Evolutionary conservation across 495 filamentous ascomycete genomes (phyloP).

Genomic region (Talaromyces borbonicus): DNA sequence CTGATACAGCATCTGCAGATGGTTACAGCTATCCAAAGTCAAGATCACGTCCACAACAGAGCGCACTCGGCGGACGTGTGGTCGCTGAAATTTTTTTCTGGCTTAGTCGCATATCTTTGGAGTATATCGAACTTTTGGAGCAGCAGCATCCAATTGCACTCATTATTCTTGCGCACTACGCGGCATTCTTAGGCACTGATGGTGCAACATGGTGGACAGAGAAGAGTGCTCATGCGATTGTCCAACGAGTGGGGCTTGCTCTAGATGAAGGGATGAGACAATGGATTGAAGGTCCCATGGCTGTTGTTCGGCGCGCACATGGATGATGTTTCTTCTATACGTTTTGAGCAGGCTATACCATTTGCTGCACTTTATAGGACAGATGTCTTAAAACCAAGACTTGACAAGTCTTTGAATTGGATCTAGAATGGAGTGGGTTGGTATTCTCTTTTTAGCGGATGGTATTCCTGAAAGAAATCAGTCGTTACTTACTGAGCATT

Average conservation of each 20-base stretch:
- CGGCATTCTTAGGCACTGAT: conserved; percentile 24
- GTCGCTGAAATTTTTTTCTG: conserved; percentile 27
- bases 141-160: conserved; percentile 24
- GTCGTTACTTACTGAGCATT: no score
- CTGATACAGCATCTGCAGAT: no score
- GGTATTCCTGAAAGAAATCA: no score
- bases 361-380: no score
- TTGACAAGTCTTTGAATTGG: no score
- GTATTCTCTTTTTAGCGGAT: no score
- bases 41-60: not conserved
- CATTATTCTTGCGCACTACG: conserved; percentile 30
- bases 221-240: not conserved
- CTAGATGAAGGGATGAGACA: not conserved
- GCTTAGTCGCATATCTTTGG: conserved; percentile 22
- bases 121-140: conserved; percentile 23
- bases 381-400: no score
- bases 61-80: not conserved
- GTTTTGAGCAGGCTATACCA: no score
- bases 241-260: not conserved
- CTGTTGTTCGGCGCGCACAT: not conserved
- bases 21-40: not conserved
- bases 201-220: conserved; percentile 34
- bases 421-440: no score
- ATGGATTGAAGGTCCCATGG: conserved; percentile 5
- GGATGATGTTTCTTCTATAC: no score